A percentile compares a stretch with the other conserved stretches of the same genome.
Conservation (phyloP, 31 red algal genomes). For the Bonnemaisonia californica region DNA sequence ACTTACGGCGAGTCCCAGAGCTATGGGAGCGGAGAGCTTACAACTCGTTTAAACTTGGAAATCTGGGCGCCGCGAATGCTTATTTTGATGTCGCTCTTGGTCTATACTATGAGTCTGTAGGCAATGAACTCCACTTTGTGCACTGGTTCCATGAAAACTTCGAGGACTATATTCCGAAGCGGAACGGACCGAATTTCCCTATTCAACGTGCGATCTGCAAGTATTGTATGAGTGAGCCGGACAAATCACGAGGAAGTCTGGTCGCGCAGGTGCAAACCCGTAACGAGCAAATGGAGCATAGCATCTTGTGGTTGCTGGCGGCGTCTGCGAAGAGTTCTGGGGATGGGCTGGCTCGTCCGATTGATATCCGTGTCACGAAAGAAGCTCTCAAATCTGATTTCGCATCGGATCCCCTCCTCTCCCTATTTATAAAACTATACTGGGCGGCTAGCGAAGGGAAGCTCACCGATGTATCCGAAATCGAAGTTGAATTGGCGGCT, state of each 20-base stretch:
- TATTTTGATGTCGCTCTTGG: conserved; percentile 50
- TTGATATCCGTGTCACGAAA: conserved; percentile 22
- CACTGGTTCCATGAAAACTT: conserved; percentile 75
- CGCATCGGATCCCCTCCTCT: conserved; percentile 27
- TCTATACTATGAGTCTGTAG: conserved; percentile 40
- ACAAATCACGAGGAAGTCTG: conserved; percentile 36
- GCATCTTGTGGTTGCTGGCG: conserved; percentile 64
- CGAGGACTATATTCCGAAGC: conserved; percentile 56
- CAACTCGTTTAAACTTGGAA: conserved; percentile 73
- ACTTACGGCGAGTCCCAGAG: conserved; percentile 46
- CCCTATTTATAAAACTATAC: conserved; percentile 36
- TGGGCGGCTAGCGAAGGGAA: conserved; percentile 23
- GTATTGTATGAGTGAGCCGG: conserved; percentile 51
- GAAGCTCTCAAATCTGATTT: conserved; percentile 13
- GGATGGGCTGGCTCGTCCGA: conserved; percentile 12
- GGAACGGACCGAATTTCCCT: conserved; percentile 52
- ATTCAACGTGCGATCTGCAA: conserved; percentile 63
- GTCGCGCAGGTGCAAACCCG: conserved; percentile 39
- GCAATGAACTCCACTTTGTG: conserved; percentile 64
- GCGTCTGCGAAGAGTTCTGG: conserved; percentile 10
- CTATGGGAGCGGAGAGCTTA: conserved; percentile 70
- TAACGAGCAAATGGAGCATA: conserved; percentile 26
- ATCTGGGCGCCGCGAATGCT: conserved; percentile 30
- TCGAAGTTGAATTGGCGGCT: conserved; percentile 27
- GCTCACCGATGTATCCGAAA: conserved; percentile 22